Base-by-base conservation (phyloP, 441 rosid species). In the Pelargonium australe region DNA sequence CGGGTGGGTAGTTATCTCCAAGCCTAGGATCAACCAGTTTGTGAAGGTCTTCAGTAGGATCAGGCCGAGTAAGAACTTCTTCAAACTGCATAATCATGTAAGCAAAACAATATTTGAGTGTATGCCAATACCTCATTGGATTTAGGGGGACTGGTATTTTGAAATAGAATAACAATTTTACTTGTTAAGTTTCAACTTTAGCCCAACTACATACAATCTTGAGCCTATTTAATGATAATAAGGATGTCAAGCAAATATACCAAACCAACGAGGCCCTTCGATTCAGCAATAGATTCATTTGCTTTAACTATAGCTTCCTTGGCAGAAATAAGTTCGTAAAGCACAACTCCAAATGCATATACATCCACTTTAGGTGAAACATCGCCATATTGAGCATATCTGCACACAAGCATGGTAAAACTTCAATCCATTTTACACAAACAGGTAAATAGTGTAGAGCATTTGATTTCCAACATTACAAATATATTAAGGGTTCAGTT, bases 291-390 rank as follows among this genome's bases (percentile, higher is more conserved):
- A n/a, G 87, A 66, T 61, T 70, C 85, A 20, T 68, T 83, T 10
- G 55, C 14, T 84, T 82, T 95, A 71, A 91, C 92, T 16, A 92
- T 85, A 23, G 97, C 97, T 31, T 82, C 90, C 78, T 91, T 95
- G 2, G 96, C 99, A 13, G 99, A 91, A 31, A 95, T 87, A 73
- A 95, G 91, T 71, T 95, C 99, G 41, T 86, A 95, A 8, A 95
- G 96, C 43, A 95, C 97, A 67, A 95, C 99, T 55, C 99, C 99
- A 67, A 92, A 89, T n/a, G 99, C 99, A 62, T 83, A 95, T 11
- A 95, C 97, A 82, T 95, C 99, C 10, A 89, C 83, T 72, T 95
- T 95, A 2, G 97, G 84, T 72, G 99, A 91, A 66, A 91, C 94
- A 69, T 91, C 95, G n/a, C 99, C 97, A 66, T 89, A 91, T 41